Percentiles rank a stretch among this genome's conserved stretches.
Conservation (phyloP, 2,329 filamentous ascomycete species). For the Rutstroemia sp. region DNA sequence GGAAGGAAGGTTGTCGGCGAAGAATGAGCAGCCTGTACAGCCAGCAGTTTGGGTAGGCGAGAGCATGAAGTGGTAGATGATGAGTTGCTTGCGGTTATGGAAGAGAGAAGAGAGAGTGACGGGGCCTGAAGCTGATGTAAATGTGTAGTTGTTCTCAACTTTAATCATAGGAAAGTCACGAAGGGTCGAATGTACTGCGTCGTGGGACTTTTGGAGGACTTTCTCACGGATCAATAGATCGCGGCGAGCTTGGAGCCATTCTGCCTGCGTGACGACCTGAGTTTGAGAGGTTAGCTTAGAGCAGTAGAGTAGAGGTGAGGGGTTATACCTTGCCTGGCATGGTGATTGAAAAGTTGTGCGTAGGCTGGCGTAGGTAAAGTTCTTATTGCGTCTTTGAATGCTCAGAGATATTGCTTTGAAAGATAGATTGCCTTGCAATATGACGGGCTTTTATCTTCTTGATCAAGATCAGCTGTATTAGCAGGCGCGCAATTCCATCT, state of each 20-base stretch:
- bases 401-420: not conserved
- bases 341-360: not conserved
- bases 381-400: not conserved
- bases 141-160: slow-evolving; percentile 31
- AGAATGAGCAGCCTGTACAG: slow-evolving; percentile 34
- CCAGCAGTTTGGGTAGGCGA: slow-evolving; percentile 29
- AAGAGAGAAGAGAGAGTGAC: slow-evolving; percentile 30
- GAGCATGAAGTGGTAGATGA: slow-evolving; percentile 43
- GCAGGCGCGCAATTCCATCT: not conserved
- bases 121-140: slow-evolving; percentile 18
- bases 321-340: not conserved
- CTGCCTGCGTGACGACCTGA: slow-evolving; percentile 29
- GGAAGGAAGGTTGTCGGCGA: slow-evolving; percentile 34
- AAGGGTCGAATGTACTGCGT: slow-evolving; percentile 28
- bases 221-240: slow-evolving; percentile 32
- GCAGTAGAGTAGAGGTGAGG: too few relatives aligned
- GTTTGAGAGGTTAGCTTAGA: not conserved
- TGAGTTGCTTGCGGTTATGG: slow-evolving; percentile 30
- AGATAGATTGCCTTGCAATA: too few relatives aligned
- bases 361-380: too few relatives aligned
- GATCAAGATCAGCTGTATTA: not conserved
- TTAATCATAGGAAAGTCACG: slow-evolving; percentile 35
- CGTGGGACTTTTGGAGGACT: slow-evolving; percentile 25
- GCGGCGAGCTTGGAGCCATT: slow-evolving; percentile 32
- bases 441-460: not conserved